These are phyloP conservation scores for Paradendryphiella salina DNA, from an alignment of 2,329 filamentous ascomycete species.

Conservation along the genomic window DNA sequence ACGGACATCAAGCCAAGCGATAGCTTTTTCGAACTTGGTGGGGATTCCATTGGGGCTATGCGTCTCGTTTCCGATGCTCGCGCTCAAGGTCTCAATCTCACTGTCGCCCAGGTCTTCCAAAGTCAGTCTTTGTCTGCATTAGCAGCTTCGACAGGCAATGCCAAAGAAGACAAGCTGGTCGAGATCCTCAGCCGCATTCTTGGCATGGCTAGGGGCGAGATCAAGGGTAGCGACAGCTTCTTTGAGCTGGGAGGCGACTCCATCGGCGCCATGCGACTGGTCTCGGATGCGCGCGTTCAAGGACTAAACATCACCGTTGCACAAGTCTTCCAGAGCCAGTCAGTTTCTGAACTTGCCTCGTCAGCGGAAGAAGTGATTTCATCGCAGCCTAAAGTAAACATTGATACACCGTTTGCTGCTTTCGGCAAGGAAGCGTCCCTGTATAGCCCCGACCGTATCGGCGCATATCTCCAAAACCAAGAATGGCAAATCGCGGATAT, in stretches of 20 bases:
- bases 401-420: conserved; percentile 57
- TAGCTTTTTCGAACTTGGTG: conserved; percentile 53
- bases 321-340: conserved; percentile 51
- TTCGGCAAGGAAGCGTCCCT: conserved; percentile 50
- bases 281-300: conserved; percentile 45
- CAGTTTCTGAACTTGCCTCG: conserved; percentile 43
- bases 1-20: conserved; percentile 45
- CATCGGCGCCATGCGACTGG: conserved; percentile 52
- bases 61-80: conserved; percentile 48
- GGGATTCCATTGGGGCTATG: conserved; percentile 54
- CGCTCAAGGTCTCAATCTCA: conserved; percentile 42
- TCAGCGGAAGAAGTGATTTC: conserved; percentile 37
- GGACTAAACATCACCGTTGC: conserved; percentile 49
- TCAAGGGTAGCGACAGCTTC: conserved; percentile 50
- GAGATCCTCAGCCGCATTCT: conserved; percentile 37
- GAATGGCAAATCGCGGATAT: conserved; percentile 60
- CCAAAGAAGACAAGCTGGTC: conserved; percentile 38
- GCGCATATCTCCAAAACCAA: conserved; percentile 56
- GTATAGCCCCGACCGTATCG: conserved; percentile 56
- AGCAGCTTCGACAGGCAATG: conserved; percentile 52
- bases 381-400: conserved; percentile 20
- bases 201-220: conserved; percentile 36
- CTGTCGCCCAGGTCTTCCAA: conserved; percentile 51
- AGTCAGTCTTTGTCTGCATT: conserved; percentile 55
- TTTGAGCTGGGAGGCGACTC: conserved; percentile 55